Evolutionary conservation across 2,329 filamentous ascomycete genomes (phyloP).

Genomic region (Phialemonium atrogriseum): DNA sequence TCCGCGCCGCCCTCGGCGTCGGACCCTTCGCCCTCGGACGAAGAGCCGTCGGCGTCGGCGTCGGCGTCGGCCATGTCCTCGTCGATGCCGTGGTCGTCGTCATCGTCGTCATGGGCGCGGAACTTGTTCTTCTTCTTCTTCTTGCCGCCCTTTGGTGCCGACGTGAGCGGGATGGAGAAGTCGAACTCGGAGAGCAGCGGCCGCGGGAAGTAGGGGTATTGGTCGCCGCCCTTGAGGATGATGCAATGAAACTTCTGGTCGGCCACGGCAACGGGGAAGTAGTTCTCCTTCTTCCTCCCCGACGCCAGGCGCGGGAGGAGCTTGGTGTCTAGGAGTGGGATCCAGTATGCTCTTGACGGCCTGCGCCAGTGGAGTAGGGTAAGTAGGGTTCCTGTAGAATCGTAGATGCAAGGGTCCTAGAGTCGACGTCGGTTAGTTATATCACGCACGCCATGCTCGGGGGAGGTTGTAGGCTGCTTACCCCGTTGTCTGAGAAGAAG

Average conservation of each 20-base stretch:
- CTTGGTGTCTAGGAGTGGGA: constrained; percentile 84
- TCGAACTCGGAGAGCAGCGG: constrained; percentile 89
- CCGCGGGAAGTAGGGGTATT: constrained; percentile 86
- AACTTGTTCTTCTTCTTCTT: constrained; percentile 25
- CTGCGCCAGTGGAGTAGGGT: constrained; percentile 86
- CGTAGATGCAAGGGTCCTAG: constrained; percentile 91
- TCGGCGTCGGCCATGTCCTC: constrained; percentile 18
- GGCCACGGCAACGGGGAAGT: constrained; percentile 93
- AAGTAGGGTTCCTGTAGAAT: constrained; percentile 80
- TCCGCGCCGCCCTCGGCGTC: constrained; percentile 24
- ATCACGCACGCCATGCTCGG: too few relatives aligned
- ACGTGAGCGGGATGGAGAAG: constrained; percentile 73
- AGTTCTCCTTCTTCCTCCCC: constrained; percentile 79
- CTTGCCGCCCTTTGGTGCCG: constrained; percentile 32
- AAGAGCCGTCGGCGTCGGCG: constrained; percentile 24
- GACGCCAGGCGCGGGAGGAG: constrained; percentile 72
- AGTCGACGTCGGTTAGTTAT: too few relatives aligned
- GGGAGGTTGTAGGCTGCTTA: constrained; percentile 33
- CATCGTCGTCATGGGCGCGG: constrained; percentile 18
- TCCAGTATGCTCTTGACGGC: constrained; percentile 79
- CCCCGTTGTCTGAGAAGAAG: constrained; percentile 88
- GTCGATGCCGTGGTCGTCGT: constrained; percentile 23
- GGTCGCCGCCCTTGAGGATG: constrained; percentile 91
- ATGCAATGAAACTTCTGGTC: constrained; percentile 95
- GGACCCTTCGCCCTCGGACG: constrained; percentile 24